Evolutionary conservation across 257 asterid genomes (phyloP).

Genomic region (Solanum sitiens): DNA sequence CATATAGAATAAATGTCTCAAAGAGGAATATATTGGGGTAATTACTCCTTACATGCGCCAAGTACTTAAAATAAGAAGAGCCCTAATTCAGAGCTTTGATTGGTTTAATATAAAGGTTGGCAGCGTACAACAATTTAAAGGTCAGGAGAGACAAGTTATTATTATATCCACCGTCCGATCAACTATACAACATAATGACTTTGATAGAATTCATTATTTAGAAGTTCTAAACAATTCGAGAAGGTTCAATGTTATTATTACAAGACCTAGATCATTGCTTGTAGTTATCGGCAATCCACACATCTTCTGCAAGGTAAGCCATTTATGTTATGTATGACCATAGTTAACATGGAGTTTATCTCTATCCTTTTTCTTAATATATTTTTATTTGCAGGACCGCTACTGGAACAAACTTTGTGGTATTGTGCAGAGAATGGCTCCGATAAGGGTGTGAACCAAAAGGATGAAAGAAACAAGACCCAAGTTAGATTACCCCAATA

Average conservation of each 20-base stretch:
- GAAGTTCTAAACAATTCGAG: constrained; percentile 88
- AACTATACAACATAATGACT: constrained; percentile 69
- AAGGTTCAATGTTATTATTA: constrained; percentile 83
- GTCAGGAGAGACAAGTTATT: constrained; percentile 75
- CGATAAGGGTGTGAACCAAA: constrained; percentile 43
- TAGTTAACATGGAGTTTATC: neutral
- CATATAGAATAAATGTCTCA: constrained; percentile 31
- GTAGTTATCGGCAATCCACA: constrained; percentile 89
- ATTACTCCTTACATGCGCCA: constrained; percentile 89
- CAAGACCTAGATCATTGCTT: constrained; percentile 75
- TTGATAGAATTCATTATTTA: constrained; percentile 58
- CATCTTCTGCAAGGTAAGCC: constrained; percentile 78
- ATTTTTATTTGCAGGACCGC: constrained; percentile 40
- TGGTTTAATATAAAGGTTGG: constrained; percentile 54
- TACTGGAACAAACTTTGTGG: constrained; percentile 82
- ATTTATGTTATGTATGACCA: neutral
- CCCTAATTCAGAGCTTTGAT: constrained; percentile 34
- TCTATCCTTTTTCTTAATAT: neutral
- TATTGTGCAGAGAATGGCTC: constrained; percentile 68
- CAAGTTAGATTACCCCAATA: neutral
- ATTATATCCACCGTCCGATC: constrained; percentile 90
- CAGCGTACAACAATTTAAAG: constrained; percentile 91
- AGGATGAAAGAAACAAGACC: neutral
- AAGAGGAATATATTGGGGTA: constrained; percentile 74
- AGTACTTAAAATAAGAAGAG: constrained; percentile 58